Evolutionary conservation across 805 yeast species (phyloP), one percentile per base, ranked within the genome.

Genomic region (Priceomyces fermenticarens): DNA sequence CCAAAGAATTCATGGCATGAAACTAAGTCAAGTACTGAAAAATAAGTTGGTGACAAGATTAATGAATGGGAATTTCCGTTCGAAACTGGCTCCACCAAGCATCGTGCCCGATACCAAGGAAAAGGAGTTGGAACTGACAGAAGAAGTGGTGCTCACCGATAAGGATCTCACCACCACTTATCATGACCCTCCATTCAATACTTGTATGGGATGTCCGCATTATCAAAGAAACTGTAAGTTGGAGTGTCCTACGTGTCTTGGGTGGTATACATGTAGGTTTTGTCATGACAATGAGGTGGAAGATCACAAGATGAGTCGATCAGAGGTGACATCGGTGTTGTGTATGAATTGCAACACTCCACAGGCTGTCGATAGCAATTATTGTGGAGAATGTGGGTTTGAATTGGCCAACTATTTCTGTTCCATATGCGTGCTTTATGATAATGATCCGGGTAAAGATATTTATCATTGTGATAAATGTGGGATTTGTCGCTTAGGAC

Each of bases 381-480:
- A 75, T 53, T 90, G 97, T 55, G 68, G 71, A 26, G 70, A 75
- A 45, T 90, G 97, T 65, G 79, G 75, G 33, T 68, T 64, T 36
- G 77, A 76, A 38, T 72, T 90, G 58, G 88, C 95, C 29, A 67
- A 75, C 41, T 89, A 91, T 58, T 88, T 77, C 57, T 90, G 98
- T 62, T 70, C 67, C 4, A 77, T 70, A 37, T 90, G 98, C 66
- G 83, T 80, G 44, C 71, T 90, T 17, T 91, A 85, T 70, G 97
- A 89, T 57, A 83, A 85, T 55, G 93, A 88, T 56, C 69, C 78
- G 7, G 66, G 73, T 32, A 88, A 88, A 55, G 85, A 85, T 46
- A 89, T 90, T 16, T 90, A 89, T 55, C 98, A 90, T 58, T 90
- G 98, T 60, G 87, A 82, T 51, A 85, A 83, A 51, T 90, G 98